A percentile compares a stretch with the other conserved stretches of the same genome.
phyloP scores from a whole-genome alignment of 2,329 filamentous ascomycete species.

The Neonectria hederae region DNA sequence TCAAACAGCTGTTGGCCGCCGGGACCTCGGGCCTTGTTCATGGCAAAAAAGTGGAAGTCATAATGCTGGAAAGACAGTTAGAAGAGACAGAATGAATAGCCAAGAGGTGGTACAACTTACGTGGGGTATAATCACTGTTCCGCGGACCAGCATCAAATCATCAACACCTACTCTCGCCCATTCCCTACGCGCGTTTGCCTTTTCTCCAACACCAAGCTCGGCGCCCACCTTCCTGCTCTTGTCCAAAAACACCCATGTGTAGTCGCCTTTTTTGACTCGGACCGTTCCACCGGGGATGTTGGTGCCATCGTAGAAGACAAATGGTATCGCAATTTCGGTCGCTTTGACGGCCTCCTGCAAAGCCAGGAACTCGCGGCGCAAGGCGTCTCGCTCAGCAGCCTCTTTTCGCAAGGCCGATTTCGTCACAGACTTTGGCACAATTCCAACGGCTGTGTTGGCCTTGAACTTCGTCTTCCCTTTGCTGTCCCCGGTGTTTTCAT shows the following conservation, averaged over 20 bases:
- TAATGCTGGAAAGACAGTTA: slow-evolving; percentile 74
- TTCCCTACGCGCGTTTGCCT: slow-evolving; percentile 73
- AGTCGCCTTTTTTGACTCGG: slow-evolving; percentile 91
- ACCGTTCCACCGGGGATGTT: slow-evolving; percentile 87
- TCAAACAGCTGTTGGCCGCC: slow-evolving; percentile 79
- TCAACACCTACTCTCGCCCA: slow-evolving; percentile 96
- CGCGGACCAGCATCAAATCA: slow-evolving; percentile 91
- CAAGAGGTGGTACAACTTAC: slow-evolving; percentile 62
- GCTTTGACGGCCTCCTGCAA: slow-evolving; percentile 88
- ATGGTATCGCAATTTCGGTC: slow-evolving; percentile 90
- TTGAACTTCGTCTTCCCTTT: slow-evolving; percentile 59
- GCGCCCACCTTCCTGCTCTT: slow-evolving; percentile 90
- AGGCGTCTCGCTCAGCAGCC: slow-evolving; percentile 78
- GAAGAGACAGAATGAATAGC: slow-evolving; percentile 19
- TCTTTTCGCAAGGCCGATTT: slow-evolving; percentile 83
- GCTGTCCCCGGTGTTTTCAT: slow-evolving; percentile 44
- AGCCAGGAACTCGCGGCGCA: slow-evolving; percentile 83
- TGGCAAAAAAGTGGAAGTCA: slow-evolving; percentile 96
- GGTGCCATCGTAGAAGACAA: slow-evolving; percentile 96
- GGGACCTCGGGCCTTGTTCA: slow-evolving; percentile 84
- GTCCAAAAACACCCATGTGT: slow-evolving; percentile 92
- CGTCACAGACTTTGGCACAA: slow-evolving; percentile 73
- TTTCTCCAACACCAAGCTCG: slow-evolving; percentile 78
- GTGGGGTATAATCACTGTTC: slow-evolving; percentile 92
- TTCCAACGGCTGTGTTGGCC: slow-evolving; percentile 68